Base-by-base conservation (phyloP, 371 early-diverging fungal genomes). In the Mortierella sp. region DNA sequence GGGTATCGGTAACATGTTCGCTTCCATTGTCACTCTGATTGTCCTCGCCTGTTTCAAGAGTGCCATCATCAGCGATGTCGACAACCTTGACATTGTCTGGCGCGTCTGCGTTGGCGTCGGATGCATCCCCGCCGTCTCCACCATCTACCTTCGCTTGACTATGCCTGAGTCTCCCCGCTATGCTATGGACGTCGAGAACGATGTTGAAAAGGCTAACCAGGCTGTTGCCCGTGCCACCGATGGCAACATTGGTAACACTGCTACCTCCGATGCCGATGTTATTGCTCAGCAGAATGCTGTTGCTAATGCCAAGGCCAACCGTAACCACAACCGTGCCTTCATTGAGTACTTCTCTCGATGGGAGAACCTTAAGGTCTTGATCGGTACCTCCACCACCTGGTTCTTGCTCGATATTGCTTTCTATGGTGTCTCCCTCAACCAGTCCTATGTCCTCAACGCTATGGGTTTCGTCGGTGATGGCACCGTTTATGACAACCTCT, bases 81-180 rank as follows among this genome's bases (percentile, higher is more conserved):
- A 88, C 72, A 87, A 89, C 80, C 87, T 95, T 70, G 96, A 95
- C 84, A 90, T 90, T 61, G 94, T 93, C 68, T 96, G 97, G 96
- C 93, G 96, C 77, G 77, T 94, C 64, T 87, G 88, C 83, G 85
- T 93, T 59, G 93, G 91, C 75, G 87, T 93, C 52, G 95, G 96
- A 63, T 89, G 89, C 70, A 86, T 96, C 26, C 96, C 97, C 18
- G 94, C 94, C 28, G 78, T 93, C 39, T 85, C 87, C 40, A 93
- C 95, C 32, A 87, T 96, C 66, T 96, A 96, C 86, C 90, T 91
- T 73, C 93, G 96, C 54, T 87, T 95, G 83, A 95, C 93, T 37
- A 94, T 95, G 87, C 95, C 95, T 55, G 96, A 96, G 85, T 94
- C 97, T 37, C 96, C 96, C 45, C 93, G 95, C 62, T 96, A 92